These are phyloP conservation scores for Nakaseomyces nivariensis DNA, from an alignment of 1,139 yeast species.

Conservation along the genomic window DNA sequence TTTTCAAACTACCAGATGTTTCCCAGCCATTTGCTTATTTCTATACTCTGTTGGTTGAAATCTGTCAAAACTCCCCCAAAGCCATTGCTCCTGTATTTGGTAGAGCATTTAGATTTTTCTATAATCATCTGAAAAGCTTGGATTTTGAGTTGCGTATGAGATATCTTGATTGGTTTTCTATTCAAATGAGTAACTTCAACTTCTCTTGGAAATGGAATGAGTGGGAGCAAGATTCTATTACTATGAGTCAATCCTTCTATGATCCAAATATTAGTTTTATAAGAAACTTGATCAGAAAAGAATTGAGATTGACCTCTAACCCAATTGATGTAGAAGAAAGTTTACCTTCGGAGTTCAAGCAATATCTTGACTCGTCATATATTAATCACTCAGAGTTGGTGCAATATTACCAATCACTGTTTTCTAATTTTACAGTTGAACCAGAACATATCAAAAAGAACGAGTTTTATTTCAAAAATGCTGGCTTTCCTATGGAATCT, in stretches of 20 bases:
- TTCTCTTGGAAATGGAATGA: slow-evolving; percentile 98
- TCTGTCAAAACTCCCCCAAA: slow-evolving; percentile 77
- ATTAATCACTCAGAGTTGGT: slow-evolving; percentile 32
- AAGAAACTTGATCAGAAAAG: slow-evolving; percentile 71
- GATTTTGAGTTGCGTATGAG: slow-evolving; percentile 71
- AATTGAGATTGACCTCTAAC: slow-evolving; percentile 62
- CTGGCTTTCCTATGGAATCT: slow-evolving; percentile 28
- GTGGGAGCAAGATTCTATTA: slow-evolving; percentile 59
- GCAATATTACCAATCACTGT: slow-evolving; percentile 30
- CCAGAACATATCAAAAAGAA: slow-evolving; percentile 20
- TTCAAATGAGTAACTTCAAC: slow-evolving; percentile 86
- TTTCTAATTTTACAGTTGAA: slow-evolving; percentile 21
- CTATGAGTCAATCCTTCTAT: slow-evolving; percentile 32
- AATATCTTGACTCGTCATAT: slow-evolving; percentile 47
- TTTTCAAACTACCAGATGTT: slow-evolving; percentile 63
- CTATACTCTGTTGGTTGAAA: slow-evolving; percentile 78
- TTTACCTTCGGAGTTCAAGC: slow-evolving; percentile 62
- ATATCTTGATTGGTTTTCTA: slow-evolving; percentile 85
- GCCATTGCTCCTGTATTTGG: slow-evolving; percentile 95
- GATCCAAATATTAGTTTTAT: slow-evolving; percentile 75
- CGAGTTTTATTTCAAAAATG: slow-evolving; percentile 29
- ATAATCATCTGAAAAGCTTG: slow-evolving; percentile 52
- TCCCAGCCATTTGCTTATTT: slow-evolving; percentile 67
- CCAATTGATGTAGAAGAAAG: slow-evolving; percentile 65
- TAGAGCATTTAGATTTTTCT: slow-evolving; percentile 79